Base-by-base conservation (phyloP, 2,329 filamentous ascomycete genomes). In the Clonostachys solani region DNA sequence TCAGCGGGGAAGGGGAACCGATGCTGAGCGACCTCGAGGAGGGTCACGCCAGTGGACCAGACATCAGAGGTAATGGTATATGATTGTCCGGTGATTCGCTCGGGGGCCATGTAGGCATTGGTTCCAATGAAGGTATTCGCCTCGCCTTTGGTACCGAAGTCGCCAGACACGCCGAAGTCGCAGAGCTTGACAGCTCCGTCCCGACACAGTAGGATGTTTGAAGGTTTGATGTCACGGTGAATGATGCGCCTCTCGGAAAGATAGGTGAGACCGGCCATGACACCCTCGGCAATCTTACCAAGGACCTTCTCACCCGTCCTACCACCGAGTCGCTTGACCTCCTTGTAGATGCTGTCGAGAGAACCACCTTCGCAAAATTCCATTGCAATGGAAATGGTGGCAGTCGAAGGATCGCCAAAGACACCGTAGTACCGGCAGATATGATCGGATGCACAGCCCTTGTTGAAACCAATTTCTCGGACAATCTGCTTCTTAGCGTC, bases 11-110 rank as follows among this genome's bases (percentile, higher is more conserved):
- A 99, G 3, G 94, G 94, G 74, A 99, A 99, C 47, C 94, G 86
- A 68, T 99, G 92, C 65, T 99, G 94, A 37, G 94, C 94, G n/a
- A 99, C 94, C 72, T 99, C 94, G n/a, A 99, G 83, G 44, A 99
- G 72, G 2, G 94, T 97, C 46, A 99, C 94, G 53, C 94, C 94
- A 8, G 96, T 85, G 40, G 92, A 96, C 94, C 94, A 99, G 48
- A 99, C 94, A 58, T 99, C 94, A 8, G 91, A 96, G 3, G 92
- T 99, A 66, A 99, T 99, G 51, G 92, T 99, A 68, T 99, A 99
- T 44, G 87, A 92, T 72, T 97, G 90, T 49, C 94, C 94, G 2
- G 94, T 96, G 65, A 99, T 99, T 45, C 94, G 87, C 67, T 99
- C 94, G 0, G 94, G 94, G 5, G 94, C 94, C 94, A 99, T 99